Evolutionary conservation across 2,329 filamentous ascomycete species (phyloP).

Genomic region (Ustilaginoidea virens): DNA sequence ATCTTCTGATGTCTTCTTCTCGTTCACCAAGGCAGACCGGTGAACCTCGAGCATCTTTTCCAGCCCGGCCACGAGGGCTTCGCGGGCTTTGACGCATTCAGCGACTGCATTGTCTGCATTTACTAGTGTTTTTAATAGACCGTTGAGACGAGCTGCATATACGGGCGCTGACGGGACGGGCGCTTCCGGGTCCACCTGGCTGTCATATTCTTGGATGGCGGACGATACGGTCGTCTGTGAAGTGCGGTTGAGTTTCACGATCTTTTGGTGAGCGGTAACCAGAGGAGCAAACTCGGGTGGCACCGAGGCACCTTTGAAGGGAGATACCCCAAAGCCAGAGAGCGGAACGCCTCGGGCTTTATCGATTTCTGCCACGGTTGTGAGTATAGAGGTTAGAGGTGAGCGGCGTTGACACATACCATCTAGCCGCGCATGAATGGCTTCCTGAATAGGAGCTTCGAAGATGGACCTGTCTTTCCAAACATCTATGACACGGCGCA

Average conservation of each 20-base stretch:
- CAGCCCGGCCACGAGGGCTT: slow-evolving; percentile 60
- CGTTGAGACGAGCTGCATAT: slow-evolving; percentile 76
- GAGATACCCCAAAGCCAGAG: slow-evolving; percentile 38
- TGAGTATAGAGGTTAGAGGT: slow-evolving; percentile 6
- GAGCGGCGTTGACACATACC: slow-evolving; percentile 33
- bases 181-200: slow-evolving; percentile 57
- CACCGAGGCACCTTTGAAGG: slow-evolving; percentile 40
- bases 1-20: slow-evolving; percentile 50
- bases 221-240: slow-evolving; percentile 51
- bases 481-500: slow-evolving; percentile 81
- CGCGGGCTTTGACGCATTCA: slow-evolving; percentile 76
- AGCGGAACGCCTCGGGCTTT: slow-evolving; percentile 39
- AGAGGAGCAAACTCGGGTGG: slow-evolving; percentile 66
- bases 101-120: slow-evolving; percentile 79
- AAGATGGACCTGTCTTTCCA: slow-evolving; percentile 85
- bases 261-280: slow-evolving; percentile 55
- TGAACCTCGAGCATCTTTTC: slow-evolving; percentile 71
- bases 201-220: slow-evolving; percentile 72
- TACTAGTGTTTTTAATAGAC: slow-evolving; percentile 76
- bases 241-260: slow-evolving; percentile 57
- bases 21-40: slow-evolving; percentile 49
- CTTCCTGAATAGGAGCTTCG: slow-evolving; percentile 60
- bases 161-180: slow-evolving; percentile 70
- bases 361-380: slow-evolving; percentile 40
- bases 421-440: slow-evolving; percentile 64